phyloP scores from a whole-genome alignment of 2,329 filamentous ascomycete genomes.

The Amauroascus niger region DNA sequence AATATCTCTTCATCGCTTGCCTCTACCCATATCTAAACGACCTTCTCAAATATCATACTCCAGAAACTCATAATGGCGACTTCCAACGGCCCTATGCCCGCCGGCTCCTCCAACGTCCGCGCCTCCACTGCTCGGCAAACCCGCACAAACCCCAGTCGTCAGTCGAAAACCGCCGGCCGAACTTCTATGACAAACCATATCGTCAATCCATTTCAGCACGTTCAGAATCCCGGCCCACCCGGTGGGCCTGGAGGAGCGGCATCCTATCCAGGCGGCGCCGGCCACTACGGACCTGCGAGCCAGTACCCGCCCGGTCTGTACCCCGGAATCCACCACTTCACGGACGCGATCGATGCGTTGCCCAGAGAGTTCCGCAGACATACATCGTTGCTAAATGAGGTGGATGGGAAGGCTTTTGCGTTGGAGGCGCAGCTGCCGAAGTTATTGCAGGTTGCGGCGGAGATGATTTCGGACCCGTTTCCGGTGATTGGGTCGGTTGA shows the following conservation, averaged over 20 bases:
- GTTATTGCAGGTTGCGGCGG: slow-evolving; percentile 47
- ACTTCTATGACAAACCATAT: slow-evolving; percentile 30
- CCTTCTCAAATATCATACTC: background rate
- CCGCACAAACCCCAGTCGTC: slow-evolving; percentile 41
- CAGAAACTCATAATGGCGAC: slow-evolving; percentile 4
- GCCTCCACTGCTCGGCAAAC: slow-evolving; percentile 37
- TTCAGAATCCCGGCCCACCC: slow-evolving; percentile 1
- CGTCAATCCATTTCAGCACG: slow-evolving; percentile 12
- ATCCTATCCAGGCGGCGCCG: background rate
- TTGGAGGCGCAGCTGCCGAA: slow-evolving; percentile 74
- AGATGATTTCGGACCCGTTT: slow-evolving; percentile 22
- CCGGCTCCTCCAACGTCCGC: slow-evolving; percentile 23
- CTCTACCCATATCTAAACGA: background rate
- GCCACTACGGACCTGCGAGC: slow-evolving; percentile 17
- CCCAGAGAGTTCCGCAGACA: slow-evolving; percentile 93
- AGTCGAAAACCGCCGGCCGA: slow-evolving; percentile 37
- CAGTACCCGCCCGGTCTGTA: slow-evolving; percentile 46
- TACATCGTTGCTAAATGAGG: slow-evolving; percentile 91
- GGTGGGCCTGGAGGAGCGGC: background rate
- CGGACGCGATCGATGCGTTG: slow-evolving; percentile 81
- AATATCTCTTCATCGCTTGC: background rate
- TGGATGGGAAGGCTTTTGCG: slow-evolving; percentile 89
- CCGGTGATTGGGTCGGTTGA: slow-evolving; percentile 3
- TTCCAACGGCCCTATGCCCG: slow-evolving; percentile 19
- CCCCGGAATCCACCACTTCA: slow-evolving; percentile 64